Base-by-base conservation (phyloP, 805 yeast genomes). In the Komagataella ulmi region DNA sequence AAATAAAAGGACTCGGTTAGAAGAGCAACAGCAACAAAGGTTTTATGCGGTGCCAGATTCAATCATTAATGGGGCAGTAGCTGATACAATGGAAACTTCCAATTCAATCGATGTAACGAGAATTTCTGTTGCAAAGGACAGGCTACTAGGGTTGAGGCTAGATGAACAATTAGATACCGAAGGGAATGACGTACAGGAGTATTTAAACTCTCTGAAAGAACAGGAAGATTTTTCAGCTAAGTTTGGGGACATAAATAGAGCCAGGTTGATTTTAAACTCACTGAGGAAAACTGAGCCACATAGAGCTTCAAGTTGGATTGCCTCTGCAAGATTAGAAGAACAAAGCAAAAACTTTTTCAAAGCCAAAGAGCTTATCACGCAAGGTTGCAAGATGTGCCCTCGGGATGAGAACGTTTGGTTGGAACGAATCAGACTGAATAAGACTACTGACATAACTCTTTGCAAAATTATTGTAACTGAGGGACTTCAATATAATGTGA, bases 11-110 rank as follows among this genome's bases (percentile, higher is more conserved):
- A 69, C 76, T 49, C 69, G 96, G 51, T 64, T 80, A 47, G 72
- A 80, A 51, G 76, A 77, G 48, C 84, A 82, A 59, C 74, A 71
- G 57, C 77, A 78, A 53, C 81, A 82, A 55, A 69, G 96, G 54
- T 79, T 77, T 46, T 91, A 88, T 62, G 88, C 96, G 7, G 86
- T 85, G 2, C 93, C 96, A 0, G 97, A 91, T 62, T 61, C 79
- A 1, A 64, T 88, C 6, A 58, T 85, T 2, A 67, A 75, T 0
- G 69, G 69, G 1, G 53, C 71, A 18, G 59, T 64, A 24, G 66
- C 61, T 7, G 60, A 64, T n/a, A 65, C 69, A 3, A 68, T 72
- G 2, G 64, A 67, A 6, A 51, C 6, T 14, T 47, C 14, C 24
- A 48, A 17, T 43, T 17, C 56, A 57, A 49, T 51, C 10, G 62